phyloP scores from a whole-genome alignment of 192 early-diverging fungal genomes.

The Allomyces arbusculus region DNA sequence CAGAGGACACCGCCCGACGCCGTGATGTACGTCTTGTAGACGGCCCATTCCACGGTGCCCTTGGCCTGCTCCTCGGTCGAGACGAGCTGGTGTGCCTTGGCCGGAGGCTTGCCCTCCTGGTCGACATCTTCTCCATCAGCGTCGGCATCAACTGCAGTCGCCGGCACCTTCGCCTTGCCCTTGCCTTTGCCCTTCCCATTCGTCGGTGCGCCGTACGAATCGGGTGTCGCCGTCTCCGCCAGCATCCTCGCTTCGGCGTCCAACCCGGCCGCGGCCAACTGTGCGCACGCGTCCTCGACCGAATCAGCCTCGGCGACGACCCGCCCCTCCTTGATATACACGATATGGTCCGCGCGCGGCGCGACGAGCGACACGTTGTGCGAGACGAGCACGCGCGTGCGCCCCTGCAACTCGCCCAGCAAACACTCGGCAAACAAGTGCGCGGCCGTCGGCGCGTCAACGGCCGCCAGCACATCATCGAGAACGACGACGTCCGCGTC shows the following conservation, averaged over 20 bases:
- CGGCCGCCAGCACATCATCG: constrained; percentile 84
- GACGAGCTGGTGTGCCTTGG: constrained; percentile 41
- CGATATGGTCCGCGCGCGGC: constrained; percentile 28
- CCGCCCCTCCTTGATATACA: constrained; percentile 38
- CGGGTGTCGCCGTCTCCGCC: background rate
- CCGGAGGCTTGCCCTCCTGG: constrained; percentile 10
- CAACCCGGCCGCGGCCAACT: background rate
- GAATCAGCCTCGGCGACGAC: constrained; percentile 9
- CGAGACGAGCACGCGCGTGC: constrained; percentile 78
- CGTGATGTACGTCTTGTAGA: constrained; percentile 59
- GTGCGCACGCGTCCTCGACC: background rate
- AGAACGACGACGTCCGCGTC: constrained; percentile 46
- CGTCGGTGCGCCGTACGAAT: background rate
- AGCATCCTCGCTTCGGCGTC: background rate
- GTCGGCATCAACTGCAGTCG: constrained; percentile 20
- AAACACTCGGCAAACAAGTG: constrained; percentile 63
- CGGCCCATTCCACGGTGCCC: constrained; percentile 48
- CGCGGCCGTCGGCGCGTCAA: constrained; percentile 82
- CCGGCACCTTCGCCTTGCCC: constrained; percentile 15
- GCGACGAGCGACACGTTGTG: constrained; percentile 57
- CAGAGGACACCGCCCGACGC: constrained; percentile 39
- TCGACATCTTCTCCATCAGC: constrained; percentile 18
- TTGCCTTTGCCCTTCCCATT: constrained; percentile 12
- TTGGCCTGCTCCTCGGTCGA: constrained; percentile 63
- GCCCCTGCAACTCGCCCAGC: constrained; percentile 44